Conservation (phyloP, 129 eudicot genomes). For the Centella asiatica region DNA sequence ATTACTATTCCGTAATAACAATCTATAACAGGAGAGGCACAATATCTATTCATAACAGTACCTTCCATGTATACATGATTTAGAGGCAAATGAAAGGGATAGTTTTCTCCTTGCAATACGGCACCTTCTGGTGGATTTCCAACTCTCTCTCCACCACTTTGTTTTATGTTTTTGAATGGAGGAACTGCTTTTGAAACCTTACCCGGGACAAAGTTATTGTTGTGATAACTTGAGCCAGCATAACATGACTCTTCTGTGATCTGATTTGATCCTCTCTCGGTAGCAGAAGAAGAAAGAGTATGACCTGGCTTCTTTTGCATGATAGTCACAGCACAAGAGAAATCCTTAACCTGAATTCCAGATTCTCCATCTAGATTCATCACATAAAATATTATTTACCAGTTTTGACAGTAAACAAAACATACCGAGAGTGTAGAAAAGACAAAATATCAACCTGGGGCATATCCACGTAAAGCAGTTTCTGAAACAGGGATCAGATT, state of each 20-base stretch:
- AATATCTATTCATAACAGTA: conserved; percentile 10
- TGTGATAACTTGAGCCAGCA: conserved; percentile 5
- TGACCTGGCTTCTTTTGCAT: conserved; percentile 33
- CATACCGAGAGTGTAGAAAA: background rate
- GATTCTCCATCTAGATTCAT: conserved; percentile 77
- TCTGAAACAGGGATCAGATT: conserved; percentile 41
- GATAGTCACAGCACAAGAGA: conserved; percentile 32
- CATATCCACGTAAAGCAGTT: conserved; percentile 50
- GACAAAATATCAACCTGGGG: conserved; percentile 50
- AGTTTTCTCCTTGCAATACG: conserved; percentile 75
- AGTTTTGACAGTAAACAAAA: background rate
- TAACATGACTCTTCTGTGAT: conserved; percentile 30
- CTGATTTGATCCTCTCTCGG: conserved; percentile 56
- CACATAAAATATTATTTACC: conserved; percentile 9
- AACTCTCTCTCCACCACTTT: background rate
- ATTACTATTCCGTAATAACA: background rate
- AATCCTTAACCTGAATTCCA: conserved; percentile 61
- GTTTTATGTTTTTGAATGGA: background rate
- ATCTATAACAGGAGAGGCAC: background rate
- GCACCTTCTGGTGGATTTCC: conserved; percentile 25
- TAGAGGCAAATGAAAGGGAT: conserved; percentile 37
- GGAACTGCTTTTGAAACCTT: background rate
- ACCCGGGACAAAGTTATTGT: background rate
- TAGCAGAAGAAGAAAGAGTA: conserved; percentile 40
- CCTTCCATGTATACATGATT: conserved; percentile 47